These are phyloP conservation scores for Mycosarcoma mackinlayi DNA, from an alignment of 1,284 basidiomycete species.

Conservation along the genomic window DNA sequence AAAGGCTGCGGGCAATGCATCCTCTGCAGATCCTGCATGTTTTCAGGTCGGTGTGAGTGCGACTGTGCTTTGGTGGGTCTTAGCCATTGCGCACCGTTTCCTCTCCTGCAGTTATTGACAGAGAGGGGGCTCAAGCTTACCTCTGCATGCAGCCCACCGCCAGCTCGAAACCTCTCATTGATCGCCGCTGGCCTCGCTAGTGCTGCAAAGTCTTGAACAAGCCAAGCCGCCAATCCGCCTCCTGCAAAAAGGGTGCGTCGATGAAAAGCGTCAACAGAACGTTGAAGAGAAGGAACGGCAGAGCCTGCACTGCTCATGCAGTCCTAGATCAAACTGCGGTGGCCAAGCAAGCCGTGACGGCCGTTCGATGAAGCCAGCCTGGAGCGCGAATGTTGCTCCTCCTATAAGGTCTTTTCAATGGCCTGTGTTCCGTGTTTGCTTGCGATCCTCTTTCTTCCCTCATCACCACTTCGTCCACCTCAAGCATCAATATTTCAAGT, in stretches of 20 bases:
- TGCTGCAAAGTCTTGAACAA: too few species aligned
- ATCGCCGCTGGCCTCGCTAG: too few species aligned
- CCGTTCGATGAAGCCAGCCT: background rate
- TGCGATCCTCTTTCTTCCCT: constrained; percentile 5
- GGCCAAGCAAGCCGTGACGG: too few species aligned
- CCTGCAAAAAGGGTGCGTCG: too few species aligned
- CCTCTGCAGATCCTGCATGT: background rate
- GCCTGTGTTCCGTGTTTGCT: background rate
- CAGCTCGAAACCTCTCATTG: too few species aligned
- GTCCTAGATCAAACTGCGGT: too few species aligned
- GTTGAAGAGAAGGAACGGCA: too few species aligned
- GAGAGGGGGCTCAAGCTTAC: too few species aligned
- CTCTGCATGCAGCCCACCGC: too few species aligned
- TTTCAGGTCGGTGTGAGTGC: background rate
- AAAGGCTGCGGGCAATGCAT: background rate
- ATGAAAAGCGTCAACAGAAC: too few species aligned
- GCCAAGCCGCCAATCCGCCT: too few species aligned
- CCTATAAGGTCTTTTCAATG: constrained; percentile 1
- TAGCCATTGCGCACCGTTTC: background rate
- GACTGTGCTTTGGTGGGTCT: background rate
- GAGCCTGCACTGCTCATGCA: constrained; percentile 1
- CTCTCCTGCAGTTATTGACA: background rate
- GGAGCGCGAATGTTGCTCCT: background rate
- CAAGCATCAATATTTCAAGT: background rate
- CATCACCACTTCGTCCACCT: constrained; percentile 14